phyloP scores from a whole-genome alignment of 163 green algal genomes.

The Coccomyxa subellipsoidea region DNA sequence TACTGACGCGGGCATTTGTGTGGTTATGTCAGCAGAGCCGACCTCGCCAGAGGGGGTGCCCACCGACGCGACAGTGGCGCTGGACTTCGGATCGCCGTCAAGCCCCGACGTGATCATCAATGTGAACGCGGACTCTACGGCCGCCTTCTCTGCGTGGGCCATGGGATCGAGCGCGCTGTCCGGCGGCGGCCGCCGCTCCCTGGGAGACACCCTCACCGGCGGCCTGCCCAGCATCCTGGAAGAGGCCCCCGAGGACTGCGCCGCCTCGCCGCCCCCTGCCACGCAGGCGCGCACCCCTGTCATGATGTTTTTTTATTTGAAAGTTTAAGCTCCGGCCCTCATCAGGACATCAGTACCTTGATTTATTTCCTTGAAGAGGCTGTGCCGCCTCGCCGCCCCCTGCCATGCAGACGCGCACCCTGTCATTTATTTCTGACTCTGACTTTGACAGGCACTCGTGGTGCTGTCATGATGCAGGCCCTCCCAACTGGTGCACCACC shows the following conservation, averaged over 20 bases:
- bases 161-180: slow-evolving; percentile 5
- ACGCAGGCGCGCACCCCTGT: no score
- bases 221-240: slow-evolving; percentile 2
- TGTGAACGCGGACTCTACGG: slow-evolving; percentile 12
- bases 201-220: neutral
- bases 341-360: no score
- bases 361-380: neutral
- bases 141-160: slow-evolving; percentile 18
- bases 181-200: neutral
- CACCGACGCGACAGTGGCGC: neutral
- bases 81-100: neutral
- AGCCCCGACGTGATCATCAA: slow-evolving; percentile 14
- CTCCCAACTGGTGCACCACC: no score
- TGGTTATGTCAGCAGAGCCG: neutral
- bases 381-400: neutral
- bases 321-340: no score
- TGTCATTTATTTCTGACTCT: no score
- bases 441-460: no score
- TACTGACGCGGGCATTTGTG: no score
- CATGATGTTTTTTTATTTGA: no score
- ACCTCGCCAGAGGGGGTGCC: slow-evolving; percentile 18
- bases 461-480: no score
- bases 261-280: neutral
- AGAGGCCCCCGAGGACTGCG: slow-evolving; percentile 1
- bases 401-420: neutral